Evolutionary conservation across 306 rosid species (phyloP), one percentile per base, ranked within the genome.

Genomic region (Corylus americana): DNA sequence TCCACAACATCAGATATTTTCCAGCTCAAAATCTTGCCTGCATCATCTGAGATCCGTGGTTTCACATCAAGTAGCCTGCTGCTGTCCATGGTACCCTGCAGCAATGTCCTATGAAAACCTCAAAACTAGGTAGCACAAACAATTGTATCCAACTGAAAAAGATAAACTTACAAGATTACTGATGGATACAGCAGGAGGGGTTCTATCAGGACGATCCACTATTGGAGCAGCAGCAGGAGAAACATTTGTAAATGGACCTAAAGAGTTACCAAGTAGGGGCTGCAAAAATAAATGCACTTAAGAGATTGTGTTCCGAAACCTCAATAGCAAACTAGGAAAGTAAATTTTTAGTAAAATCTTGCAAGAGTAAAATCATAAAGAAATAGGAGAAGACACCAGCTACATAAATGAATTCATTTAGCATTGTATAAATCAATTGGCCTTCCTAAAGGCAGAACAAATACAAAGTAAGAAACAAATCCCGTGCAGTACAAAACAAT

Each of bases 31-130:
- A 71, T 81, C 73, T 81, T 85, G 59, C 81, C 88, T 75, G 37
- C 37, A 12, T 85, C 88, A 71, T 81, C 85, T 2, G 76, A 75
- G 45, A 81, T 82, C 48, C 88, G 83, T 47, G 88, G 88, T 67
- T 85, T 85, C 12, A 85, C 88, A 78, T 85, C 88, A 62, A 81
- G 81, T 48, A 81, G 83, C 83, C 88, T 81, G 81, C 76, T 85
- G 73, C 59, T 85, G 42, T 85, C 88, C 82, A 71, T 79, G 14
- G 72, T 44, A 63, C 85, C 84, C 88, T 85, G 83, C 81, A 70
- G 25, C 61, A 11, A 37, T 50, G 64, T 13, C 55, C 55, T 57
- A 58, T 17, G 49, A 74, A 77, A 81, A 37, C 71, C 22, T 67
- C 47, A 7, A 22, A 29, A 70, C 55, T 12, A 42, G 31, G 27